Evolutionary conservation across 306 rosid genomes (phyloP), one percentile per base, ranked within the genome.

Genomic region (Trifolium fragiferum): DNA sequence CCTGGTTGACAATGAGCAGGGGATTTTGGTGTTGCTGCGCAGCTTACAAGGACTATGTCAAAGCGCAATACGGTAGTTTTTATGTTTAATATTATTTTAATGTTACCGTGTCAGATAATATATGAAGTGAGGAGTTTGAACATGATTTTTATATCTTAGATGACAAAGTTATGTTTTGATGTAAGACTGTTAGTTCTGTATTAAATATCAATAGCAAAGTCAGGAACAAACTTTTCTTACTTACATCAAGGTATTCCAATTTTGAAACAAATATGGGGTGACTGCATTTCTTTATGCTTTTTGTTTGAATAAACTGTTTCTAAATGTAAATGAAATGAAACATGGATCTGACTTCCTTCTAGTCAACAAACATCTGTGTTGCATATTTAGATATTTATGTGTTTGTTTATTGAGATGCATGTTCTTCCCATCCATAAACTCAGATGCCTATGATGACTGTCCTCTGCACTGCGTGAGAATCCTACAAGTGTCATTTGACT

Each of bases 21-120:
- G 63, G 99, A 94, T 85, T 94, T 94, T 85, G 99, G 99, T 70
- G 99, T 94, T 83, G 97, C 99, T 46, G 99, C 99, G 0, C 99
- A 94, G 77, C 96, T 94, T 43, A 94, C 99, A 20, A 87, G 99
- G 90, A 94, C 99, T 74, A 94, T 94, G 99, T 94, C 99, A 71
- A 94, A 94, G 92, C 97, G 99, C 79, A 94, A 94, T 74, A 92
- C 99, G 83, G 99, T 94, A 94, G 55, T 78, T 69, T 53, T 51
- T 74, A 30, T 47, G 33, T 58, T 20, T 38, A 77, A 32, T 70
- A 63, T 63, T 43, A 35, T 75, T 63, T 80, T 27, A 27, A 61
- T 40, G 38, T 18, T 59, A 27, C 23, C 41, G n/a, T 8, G 67
- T 83, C 57, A 32, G 43, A 63, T 38, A 68, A 21, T 63, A 40